Conservation (phyloP, 139 green algal species). For the Parachlorella kessleri region DNA sequence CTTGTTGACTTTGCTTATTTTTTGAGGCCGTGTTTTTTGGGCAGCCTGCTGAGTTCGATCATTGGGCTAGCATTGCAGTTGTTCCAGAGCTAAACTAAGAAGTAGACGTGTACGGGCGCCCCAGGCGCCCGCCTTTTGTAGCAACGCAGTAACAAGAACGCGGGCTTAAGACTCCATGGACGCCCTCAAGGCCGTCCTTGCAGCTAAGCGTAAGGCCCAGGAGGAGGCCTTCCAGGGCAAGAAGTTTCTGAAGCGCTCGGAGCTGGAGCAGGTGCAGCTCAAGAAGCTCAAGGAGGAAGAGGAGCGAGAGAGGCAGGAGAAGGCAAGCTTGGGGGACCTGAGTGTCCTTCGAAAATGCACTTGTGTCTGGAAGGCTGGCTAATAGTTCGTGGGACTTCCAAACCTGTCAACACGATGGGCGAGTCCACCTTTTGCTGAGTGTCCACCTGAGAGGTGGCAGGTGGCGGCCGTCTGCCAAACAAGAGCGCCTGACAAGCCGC, state of each 20-base stretch:
- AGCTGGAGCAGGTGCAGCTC: slow-evolving; percentile 47
- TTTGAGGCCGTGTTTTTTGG: too few relatives aligned
- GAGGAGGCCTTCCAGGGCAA: slow-evolving; percentile 43
- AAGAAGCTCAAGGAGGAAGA: slow-evolving; percentile 52
- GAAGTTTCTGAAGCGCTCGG: slow-evolving; percentile 49
- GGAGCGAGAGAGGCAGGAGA: slow-evolving; percentile 31
- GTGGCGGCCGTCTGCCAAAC: background rate
- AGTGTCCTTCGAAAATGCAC: background rate
- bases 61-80: too few relatives aligned
- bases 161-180: slow-evolving; percentile 24
- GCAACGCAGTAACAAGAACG: too few relatives aligned
- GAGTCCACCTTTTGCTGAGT: background rate
- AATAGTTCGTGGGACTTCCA: background rate
- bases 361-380: background rate
- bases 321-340: slow-evolving; percentile 25
- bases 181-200: slow-evolving; percentile 40
- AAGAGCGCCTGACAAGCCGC: background rate
- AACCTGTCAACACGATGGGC: too few relatives aligned
- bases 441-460: too few relatives aligned
- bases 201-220: slow-evolving; percentile 43
- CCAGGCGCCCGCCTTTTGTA: too few relatives aligned
- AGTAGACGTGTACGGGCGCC: too few relatives aligned
- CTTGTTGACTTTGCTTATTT: too few relatives aligned
- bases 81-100: too few relatives aligned
- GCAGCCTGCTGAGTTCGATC: too few relatives aligned